Evolutionary conservation across 1,139 yeast species (phyloP).

Genomic region (Hyphopichia burtonii): DNA sequence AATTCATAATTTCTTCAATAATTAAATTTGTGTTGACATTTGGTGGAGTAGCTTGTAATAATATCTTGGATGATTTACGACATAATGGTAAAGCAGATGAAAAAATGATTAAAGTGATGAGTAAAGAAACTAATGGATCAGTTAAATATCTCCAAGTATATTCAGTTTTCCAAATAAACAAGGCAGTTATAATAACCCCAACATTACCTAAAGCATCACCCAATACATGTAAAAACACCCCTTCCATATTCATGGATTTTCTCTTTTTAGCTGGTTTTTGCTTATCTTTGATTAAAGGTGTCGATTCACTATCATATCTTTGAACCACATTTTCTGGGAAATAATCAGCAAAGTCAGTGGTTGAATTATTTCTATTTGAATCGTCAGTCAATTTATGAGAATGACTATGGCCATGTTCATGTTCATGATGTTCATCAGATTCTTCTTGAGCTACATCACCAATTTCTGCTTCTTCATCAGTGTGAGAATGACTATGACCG

Average conservation of each 20-base stretch:
- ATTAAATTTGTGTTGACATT: constrained; percentile 75
- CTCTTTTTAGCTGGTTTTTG: constrained; percentile 25
- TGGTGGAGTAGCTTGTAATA: constrained; percentile 90
- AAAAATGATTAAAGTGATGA: constrained; percentile 85
- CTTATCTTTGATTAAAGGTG: constrained; percentile 26
- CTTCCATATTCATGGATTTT: constrained; percentile 91
- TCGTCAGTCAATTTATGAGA: neutral
- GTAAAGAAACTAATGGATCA: constrained; percentile 82
- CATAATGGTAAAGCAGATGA: constrained; percentile 91
- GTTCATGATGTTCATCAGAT: constrained; percentile 16
- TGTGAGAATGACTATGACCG: constrained; percentile 17
- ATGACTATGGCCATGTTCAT: constrained; percentile 1
- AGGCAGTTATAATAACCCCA: constrained; percentile 87
- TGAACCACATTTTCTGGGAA: constrained; percentile 42
- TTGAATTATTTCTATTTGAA: constrained; percentile 13
- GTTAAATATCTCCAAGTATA: constrained; percentile 82
- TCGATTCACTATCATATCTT: constrained; percentile 27
- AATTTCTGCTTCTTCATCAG: constrained; percentile 24
- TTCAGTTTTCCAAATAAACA: constrained; percentile 91
- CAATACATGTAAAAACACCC: constrained; percentile 89
- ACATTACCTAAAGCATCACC: constrained; percentile 96
- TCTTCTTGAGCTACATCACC: constrained; percentile 6
- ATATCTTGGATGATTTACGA: constrained; percentile 78
- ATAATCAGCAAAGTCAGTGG: constrained; percentile 30
- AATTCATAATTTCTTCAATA: constrained; percentile 59